Percentiles rank a stretch among this genome's conserved stretches.
Evolutionary conservation across 306 rosid species (phyloP).

Genomic region (Trifolium repens): DNA sequence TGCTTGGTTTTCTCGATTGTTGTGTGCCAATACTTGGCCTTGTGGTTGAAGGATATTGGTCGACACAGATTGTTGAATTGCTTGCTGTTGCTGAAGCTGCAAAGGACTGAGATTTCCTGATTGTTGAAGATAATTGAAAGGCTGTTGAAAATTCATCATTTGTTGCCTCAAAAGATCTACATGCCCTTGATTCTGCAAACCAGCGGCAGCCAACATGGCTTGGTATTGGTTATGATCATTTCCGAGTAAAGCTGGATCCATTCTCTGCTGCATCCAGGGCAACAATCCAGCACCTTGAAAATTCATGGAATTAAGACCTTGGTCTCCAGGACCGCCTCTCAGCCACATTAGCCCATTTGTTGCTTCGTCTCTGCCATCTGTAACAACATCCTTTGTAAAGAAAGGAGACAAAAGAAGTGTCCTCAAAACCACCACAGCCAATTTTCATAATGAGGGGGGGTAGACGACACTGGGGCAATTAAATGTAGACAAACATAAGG

Average conservation of each 20-base stretch:
- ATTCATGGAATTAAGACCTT: constrained; percentile 63
- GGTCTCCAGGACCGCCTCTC: constrained; percentile 73
- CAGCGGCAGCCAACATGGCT: constrained; percentile 80
- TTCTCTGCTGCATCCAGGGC: constrained; percentile 88
- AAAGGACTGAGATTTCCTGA: constrained; percentile 58
- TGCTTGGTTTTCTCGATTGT: constrained; percentile 61
- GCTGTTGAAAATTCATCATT: constrained; percentile 76
- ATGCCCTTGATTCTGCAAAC: constrained; percentile 68
- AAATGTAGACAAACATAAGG: neutral
- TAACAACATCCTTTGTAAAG: constrained; percentile 41
- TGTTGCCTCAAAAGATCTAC: constrained; percentile 76
- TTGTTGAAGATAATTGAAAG: constrained; percentile 72
- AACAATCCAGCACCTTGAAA: constrained; percentile 71
- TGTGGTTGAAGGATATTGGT: constrained; percentile 65
- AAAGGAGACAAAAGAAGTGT: constrained; percentile 37
- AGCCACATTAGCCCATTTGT: constrained; percentile 81
- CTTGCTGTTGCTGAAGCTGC: constrained; percentile 75
- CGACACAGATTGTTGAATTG: constrained; percentile 60
- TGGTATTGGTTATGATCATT: constrained; percentile 71
- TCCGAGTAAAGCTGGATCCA: constrained; percentile 68
- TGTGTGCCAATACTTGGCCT: constrained; percentile 52
- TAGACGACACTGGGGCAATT: constrained; percentile 2
- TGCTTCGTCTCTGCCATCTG: constrained; percentile 79
- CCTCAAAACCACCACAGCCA: constrained; percentile 41
- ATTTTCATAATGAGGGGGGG: constrained; percentile 10